These are phyloP conservation scores for Arthrocladium fulminans DNA, from an alignment of 2,329 filamentous ascomycete species.

Conservation along the genomic window DNA sequence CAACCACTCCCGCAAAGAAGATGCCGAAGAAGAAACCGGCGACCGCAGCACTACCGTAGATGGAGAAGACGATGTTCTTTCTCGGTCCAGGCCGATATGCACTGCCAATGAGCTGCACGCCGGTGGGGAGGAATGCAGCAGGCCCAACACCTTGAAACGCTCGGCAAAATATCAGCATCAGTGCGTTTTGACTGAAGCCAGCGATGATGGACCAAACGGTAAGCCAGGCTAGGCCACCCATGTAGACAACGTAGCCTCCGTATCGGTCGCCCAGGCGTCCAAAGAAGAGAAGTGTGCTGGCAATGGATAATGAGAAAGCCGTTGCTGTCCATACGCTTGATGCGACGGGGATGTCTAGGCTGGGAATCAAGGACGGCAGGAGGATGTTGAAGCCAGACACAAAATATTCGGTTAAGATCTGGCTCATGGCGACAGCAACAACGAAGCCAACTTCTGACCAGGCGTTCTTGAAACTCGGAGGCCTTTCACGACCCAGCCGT, in stretches of 20 bases:
- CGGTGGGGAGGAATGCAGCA: conserved; percentile 61
- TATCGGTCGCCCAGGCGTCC: conserved; percentile 51
- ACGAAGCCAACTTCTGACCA: conserved; percentile 55
- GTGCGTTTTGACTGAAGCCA: conserved; percentile 58
- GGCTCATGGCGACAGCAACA: conserved; percentile 53
- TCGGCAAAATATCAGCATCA: conserved; percentile 65
- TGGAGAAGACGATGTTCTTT: conserved; percentile 58
- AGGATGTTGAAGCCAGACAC: conserved; percentile 66
- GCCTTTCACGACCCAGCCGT: conserved; percentile 53
- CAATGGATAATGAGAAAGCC: conserved; percentile 43
- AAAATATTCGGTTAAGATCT: conserved; percentile 63
- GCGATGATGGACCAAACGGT: conserved; percentile 59
- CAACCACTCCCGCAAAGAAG: conserved; percentile 54
- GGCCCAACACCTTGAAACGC: conserved; percentile 66
- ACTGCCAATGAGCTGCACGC: conserved; percentile 57
- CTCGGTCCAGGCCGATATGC: conserved; percentile 59
- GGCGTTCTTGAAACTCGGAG: conserved; percentile 44
- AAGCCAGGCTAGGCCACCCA: conserved; percentile 56
- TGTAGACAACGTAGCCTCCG: conserved; percentile 56
- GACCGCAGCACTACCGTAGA: conserved; percentile 47
- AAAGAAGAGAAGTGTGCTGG: conserved; percentile 45
- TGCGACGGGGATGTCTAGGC: conserved; percentile 58
- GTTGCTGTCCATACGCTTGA: conserved; percentile 49
- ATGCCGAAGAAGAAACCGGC: conserved; percentile 49
- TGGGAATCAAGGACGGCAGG: conserved; percentile 53